Evolutionary conservation across 139 green algal genomes (phyloP), one percentile per base, ranked within the genome.

Genomic region (Coelastrella sp.): DNA sequence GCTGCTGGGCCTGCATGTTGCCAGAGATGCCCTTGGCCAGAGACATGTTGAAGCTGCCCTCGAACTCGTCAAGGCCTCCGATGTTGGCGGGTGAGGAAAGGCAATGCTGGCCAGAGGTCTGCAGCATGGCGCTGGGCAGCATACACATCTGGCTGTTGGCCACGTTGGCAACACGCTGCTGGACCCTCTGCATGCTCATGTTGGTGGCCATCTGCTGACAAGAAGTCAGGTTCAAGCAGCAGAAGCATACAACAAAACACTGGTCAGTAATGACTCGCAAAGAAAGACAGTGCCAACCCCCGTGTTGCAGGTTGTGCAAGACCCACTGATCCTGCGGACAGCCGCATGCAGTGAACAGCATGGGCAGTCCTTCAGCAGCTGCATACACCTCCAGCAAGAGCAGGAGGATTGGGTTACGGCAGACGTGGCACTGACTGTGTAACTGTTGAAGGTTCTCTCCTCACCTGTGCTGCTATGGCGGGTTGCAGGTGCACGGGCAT

Each of bases 401-500:
- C 35, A 49, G 35, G 35, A 49, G 35, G 35, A 72, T 14, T 78
- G 70, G 70, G 3, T 49, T 7, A 61, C 57, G 56, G 27, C 79
- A 85, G 57, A 17, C 1, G 17, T 20, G 72, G 79, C 79, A 85
- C 14, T 49, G 35, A 49, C 35, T 49, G 35, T 49, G 35, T 49
- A 49, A 49, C 35, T 49, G 35, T 49, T 49, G 35, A 49, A 49
- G 35, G 35, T 49, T 49, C 35, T 49, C 35, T 49, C 58, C 83
- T 56, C 17, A 88, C 83, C 83, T 88, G 83, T 49, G 83, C 59
- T 56, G 83, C 83, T 7, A 88, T 80, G 20, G 83, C 59, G 7
- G 83, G 83, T 35, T 88, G 83, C 83, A 88, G 66, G 35, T 88
- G 83, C 83, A 88, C 83, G 11, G 83, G 83, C 83, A 88, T 79